Base-by-base conservation (phyloP, 2,329 filamentous ascomycete species). In the Stagonosporopsis vannaccii region DNA sequence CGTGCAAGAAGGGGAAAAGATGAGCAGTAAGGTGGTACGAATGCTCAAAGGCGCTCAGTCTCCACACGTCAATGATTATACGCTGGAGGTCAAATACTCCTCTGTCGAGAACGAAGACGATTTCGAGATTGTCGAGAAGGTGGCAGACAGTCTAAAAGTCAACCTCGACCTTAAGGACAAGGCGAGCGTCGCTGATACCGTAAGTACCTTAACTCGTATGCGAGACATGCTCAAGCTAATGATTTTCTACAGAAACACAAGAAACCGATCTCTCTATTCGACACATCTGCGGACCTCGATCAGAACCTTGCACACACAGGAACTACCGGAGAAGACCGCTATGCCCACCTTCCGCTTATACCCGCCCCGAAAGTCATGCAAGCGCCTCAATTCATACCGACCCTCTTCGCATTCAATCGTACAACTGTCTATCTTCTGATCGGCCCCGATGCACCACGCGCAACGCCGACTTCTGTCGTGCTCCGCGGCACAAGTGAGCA, bases 41-140 rank as follows among this genome's bases (percentile, higher is more conserved):
- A 92, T 92, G 89, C 78, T 92, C 53, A 90, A 90, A 68, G 89
- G 84, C 0, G 85, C 88, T 0, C 73, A 92, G 19, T 85, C 84
- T 2, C 87, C 88, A 0, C 88, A 91, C 59, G 79, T 90, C 40
- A 81, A 76, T 15, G 83, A 90, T 66, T 90, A 87, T 66, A 81
- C 78, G 0, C 75, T 91, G 1, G 85, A 89, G 65, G 75, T 91
- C 58, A 83, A 85, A 50, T 90, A 89, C 62, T 72, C 67, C 7
- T 69, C 63, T 3, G 20, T 19, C 1, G 54, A 53, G 0, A 56
- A 60, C 9, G 68, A 77, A 2, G 82, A 86, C 13, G 86, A 85
- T 17, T 89, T 86, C 56, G 87, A 90, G 68, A 69, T 89, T 3
- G 74, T 91, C 7, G 84, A 90, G 50, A 83, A 80, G 59, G 80